These are phyloP conservation scores for Terfezia boudieri DNA, from an alignment of 495 filamentous ascomycete species.

Conservation along the genomic window DNA sequence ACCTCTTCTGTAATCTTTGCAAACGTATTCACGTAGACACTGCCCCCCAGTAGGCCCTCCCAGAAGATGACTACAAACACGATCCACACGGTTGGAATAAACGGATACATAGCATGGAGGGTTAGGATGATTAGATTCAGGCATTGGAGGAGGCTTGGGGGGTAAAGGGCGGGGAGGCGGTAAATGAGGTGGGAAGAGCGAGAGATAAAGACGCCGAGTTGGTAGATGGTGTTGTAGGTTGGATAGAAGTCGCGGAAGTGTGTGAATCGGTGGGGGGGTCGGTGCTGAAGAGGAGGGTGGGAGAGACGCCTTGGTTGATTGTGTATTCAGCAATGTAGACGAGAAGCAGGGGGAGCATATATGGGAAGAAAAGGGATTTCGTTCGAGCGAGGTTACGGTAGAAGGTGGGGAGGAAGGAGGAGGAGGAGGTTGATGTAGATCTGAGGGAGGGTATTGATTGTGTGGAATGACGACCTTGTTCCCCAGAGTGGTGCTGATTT, in stretches of 20 bases:
- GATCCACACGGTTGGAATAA: constrained; percentile 62
- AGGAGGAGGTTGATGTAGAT: no score
- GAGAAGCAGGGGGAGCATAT: constrained; percentile 74
- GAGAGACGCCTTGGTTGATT: constrained; percentile 82
- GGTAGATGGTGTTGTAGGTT: constrained; percentile 76
- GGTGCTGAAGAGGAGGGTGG: constrained; percentile 52
- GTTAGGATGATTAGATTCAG: constrained; percentile 53
- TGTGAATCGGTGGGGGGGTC: constrained; percentile 48
- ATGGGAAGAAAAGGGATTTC: constrained; percentile 38
- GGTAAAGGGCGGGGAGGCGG: constrained; percentile 56
- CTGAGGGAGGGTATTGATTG: no score
- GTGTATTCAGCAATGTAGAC: constrained; percentile 94
- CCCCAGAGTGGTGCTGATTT: no score
- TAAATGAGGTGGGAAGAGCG: constrained; percentile 74
- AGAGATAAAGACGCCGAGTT: constrained; percentile 81
- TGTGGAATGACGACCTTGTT: no score
- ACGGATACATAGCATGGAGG: constrained; percentile 50
- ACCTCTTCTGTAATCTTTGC: constrained; percentile 73
- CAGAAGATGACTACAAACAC: constrained; percentile 76
- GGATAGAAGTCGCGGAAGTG: constrained; percentile 78
- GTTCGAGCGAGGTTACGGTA: constrained; percentile 28
- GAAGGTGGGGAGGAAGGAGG: no score
- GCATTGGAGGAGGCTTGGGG: constrained; percentile 65
- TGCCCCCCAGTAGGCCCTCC: constrained; percentile 77
- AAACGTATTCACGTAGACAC: constrained; percentile 90